Base-by-base conservation (phyloP, 225 moss, liverwort and hornwort genomes). In the Polytrichum commune region DNA sequence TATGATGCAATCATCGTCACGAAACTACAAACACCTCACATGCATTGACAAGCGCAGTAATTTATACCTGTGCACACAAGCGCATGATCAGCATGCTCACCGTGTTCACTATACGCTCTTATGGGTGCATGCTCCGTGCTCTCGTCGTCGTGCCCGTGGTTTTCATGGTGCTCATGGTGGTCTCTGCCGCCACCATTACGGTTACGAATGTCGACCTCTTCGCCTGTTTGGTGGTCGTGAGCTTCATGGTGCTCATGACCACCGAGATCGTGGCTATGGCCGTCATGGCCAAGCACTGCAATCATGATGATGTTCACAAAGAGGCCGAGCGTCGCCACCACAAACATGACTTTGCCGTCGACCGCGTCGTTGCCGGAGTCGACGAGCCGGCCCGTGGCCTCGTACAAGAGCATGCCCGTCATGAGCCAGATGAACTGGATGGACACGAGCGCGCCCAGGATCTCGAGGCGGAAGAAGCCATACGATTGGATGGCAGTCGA, bases 381-480 rank as follows among this genome's bases (percentile, higher is more conserved):
- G 0, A 72, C 67, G 0, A 72, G 64, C 60, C 91, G 82, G 7
- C 72, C 81, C 18, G 89, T 5, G 0, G 92, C 96, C 67, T 96
- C 93, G 0, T 89, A 96, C 0, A 92, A 70, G n/a, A 93, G 84
- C 69, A 89, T 81, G 28, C 96, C 93, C 0, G 93, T 96, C 60
- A 96, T 63, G 0, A 93, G 79, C 96, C 96, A 93, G 73, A 96
- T 96, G 8, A 96, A 86, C 6, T 92, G 86, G 28, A 96, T 93
- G 7, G 96, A 96, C 3, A 93, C 72, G 30, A 96, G 78, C 13
- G 96, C 96, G 8, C 96, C 92, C 2, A 96, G 71, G 27, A 96
- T 92, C 69, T 96, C 93, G 7, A 92, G 73, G 38, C 96, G 74
- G 3, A 89, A 90, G 65, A 84, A 96, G 0, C 96, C 96, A 18